Evolutionary conservation across 768 basidiomycete species (phyloP).

Genomic region (Trichaptum fuscoviolaceum): DNA sequence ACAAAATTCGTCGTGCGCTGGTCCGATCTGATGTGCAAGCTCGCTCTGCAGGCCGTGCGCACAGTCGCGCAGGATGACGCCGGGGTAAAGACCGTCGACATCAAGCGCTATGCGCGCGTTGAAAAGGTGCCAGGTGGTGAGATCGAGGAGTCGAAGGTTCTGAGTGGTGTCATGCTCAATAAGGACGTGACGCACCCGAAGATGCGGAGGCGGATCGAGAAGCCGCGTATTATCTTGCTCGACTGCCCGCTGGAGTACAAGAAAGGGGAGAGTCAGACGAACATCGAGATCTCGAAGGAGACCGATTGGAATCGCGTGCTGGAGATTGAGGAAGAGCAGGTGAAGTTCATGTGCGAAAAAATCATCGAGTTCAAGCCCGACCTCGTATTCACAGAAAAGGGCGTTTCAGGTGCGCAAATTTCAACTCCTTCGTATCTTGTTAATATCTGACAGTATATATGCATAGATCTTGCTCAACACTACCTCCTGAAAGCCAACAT

Average conservation of each 20-base stretch:
- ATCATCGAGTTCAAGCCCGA: conserved; percentile 94
- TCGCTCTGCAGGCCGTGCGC: conserved; percentile 89
- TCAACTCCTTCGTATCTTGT: background rate
- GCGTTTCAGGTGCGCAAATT: conserved; percentile 73
- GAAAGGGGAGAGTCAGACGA: conserved; percentile 97
- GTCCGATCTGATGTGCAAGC: conserved; percentile 95
- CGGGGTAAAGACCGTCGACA: conserved; percentile 85
- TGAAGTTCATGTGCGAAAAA: conserved; percentile 78
- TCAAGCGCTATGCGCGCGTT: conserved; percentile 96
- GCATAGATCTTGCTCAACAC: conserved; percentile 88
- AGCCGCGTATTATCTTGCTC: conserved; percentile 83
- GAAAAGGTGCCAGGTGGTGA: conserved; percentile 98
- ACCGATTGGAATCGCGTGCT: conserved; percentile 89
- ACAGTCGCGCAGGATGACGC: conserved; percentile 77
- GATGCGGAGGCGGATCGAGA: conserved; percentile 87
- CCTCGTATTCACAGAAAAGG: conserved; percentile 95
- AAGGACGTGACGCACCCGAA: conserved; percentile 98
- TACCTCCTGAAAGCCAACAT: conserved; percentile 83
- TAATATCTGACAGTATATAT: background rate
- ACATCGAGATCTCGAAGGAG: conserved; percentile 96
- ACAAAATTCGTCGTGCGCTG: conserved; percentile 97
- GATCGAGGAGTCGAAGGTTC: conserved; percentile 86
- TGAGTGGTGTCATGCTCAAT: conserved; percentile 94
- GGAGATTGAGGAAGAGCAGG: conserved; percentile 95
- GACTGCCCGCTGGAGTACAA: conserved; percentile 99